Evolutionary conservation across 352 stramenopile genomes (phyloP).

Genomic region (Sclerospora graminicola): DNA sequence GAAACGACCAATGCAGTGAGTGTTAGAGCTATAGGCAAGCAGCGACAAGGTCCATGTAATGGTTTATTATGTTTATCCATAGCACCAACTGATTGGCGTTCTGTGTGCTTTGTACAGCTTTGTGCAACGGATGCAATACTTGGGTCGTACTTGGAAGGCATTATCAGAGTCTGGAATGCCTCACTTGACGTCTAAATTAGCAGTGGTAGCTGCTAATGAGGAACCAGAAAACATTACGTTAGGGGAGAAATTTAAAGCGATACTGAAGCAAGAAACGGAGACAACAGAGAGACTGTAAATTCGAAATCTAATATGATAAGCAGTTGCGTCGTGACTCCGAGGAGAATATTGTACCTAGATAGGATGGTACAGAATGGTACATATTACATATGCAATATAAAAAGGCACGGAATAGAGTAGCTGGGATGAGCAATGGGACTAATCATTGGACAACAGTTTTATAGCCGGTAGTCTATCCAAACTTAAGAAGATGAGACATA

Average conservation of each 20-base stretch:
- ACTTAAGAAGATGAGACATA: too few species aligned
- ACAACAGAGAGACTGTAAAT: slow-evolving; percentile 55
- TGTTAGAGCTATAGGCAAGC: slow-evolving; percentile 59
- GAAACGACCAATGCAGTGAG: slow-evolving; percentile 38
- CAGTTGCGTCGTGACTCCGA: slow-evolving; percentile 48
- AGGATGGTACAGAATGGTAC: too few species aligned
- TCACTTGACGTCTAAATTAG: slow-evolving; percentile 46
- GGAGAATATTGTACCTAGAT: too few species aligned
- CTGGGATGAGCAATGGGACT: too few species aligned
- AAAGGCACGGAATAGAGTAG: too few species aligned
- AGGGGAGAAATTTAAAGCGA: slow-evolving; percentile 46
- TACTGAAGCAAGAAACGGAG: slow-evolving; percentile 41
- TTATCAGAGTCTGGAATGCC: slow-evolving; percentile 36
- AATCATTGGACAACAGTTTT: too few species aligned
- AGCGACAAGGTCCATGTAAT: slow-evolving; percentile 47
- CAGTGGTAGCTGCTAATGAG: slow-evolving; percentile 34
- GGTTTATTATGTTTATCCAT: not conserved
- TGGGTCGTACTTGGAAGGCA: slow-evolving; percentile 24
- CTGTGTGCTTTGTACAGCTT: slow-evolving; percentile 20
- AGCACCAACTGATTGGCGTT: not conserved
- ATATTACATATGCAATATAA: too few species aligned
- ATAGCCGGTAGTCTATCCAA: too few species aligned
- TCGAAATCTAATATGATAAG: slow-evolving; percentile 52
- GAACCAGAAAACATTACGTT: slow-evolving; percentile 20
- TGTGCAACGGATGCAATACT: slow-evolving; percentile 39